Conservation (phyloP, 345 rosid genomes). For the Stellera chamaejasme region DNA sequence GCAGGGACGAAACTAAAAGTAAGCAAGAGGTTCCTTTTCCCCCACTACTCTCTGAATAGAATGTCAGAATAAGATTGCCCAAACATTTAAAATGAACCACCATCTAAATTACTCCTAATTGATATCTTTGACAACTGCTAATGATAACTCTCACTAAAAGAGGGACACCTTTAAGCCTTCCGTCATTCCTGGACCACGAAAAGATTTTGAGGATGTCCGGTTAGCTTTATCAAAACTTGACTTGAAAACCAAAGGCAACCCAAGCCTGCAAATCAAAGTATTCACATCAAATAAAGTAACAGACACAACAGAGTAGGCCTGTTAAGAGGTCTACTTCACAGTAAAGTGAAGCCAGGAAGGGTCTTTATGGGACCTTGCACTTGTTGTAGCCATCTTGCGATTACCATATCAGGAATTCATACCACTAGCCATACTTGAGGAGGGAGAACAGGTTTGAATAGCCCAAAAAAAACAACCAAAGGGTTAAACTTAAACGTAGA, state of each 20-base stretch:
- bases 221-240: slow-evolving; percentile 99
- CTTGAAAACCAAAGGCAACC: slow-evolving; percentile 87
- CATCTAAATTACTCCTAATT: no score
- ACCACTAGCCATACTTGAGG: no score
- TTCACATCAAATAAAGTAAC: neutral
- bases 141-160: neutral
- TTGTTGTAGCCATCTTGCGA: no score
- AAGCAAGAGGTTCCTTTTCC: no score
- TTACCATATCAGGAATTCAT: no score
- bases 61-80: no score
- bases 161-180: slow-evolving; percentile 78
- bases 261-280: slow-evolving; percentile 43
- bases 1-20: no score
- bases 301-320: no score
- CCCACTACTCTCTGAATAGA: no score
- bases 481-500: neutral
- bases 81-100: no score
- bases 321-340: neutral
- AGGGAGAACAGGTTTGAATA: neutral
- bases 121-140: no score
- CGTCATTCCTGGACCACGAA: slow-evolving; percentile 90
- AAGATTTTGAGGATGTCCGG: slow-evolving; percentile 86
- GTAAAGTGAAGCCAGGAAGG: neutral
- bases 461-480: neutral
- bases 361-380: no score